Conservation (phyloP, 352 stramenopile species). For the Phytophthora tubulina region DNA sequence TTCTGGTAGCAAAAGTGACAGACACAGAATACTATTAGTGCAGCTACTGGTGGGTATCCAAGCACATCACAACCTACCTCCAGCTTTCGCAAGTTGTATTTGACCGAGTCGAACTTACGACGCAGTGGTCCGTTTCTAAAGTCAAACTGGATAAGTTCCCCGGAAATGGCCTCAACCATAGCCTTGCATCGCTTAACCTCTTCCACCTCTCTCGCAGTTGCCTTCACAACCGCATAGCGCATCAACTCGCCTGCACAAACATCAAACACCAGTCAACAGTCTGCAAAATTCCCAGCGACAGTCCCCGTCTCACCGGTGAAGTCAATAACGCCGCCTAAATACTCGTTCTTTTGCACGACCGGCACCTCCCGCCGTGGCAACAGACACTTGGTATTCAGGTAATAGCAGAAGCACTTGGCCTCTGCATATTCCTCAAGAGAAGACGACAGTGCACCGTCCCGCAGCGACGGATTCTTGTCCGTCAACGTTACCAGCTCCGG, state of each 20-base stretch:
- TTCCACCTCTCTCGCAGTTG: conserved; percentile 84
- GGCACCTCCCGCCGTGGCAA: conserved; percentile 62
- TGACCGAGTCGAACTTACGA: conserved; percentile 95
- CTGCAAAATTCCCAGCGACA: not conserved
- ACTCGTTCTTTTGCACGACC: conserved; percentile 87
- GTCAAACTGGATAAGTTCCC: conserved; percentile 94
- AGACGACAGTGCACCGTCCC: conserved; percentile 80
- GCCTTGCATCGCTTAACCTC: conserved; percentile 84
- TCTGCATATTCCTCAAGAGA: conserved; percentile 96
- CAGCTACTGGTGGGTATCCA: not conserved
- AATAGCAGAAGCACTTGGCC: conserved; percentile 92
- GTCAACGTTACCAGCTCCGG: conserved; percentile 86
- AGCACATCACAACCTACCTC: conserved; percentile 60
- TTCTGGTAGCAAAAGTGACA: conserved; percentile 57
- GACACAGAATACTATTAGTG: conserved; percentile 1
- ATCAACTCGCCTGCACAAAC: conserved; percentile 82
- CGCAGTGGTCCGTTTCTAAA: conserved; percentile 94
- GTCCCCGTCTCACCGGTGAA: conserved; percentile 84
- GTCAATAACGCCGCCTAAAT: conserved; percentile 95
- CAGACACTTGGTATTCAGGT: conserved; percentile 73
- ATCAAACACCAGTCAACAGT: not conserved
- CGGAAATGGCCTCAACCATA: conserved; percentile 90
- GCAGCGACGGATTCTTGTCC: conserved; percentile 83
- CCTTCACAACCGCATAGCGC: conserved; percentile 90
- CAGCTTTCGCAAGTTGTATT: conserved; percentile 95